These are phyloP conservation scores for Delitschia confertaspora DNA, from an alignment of 495 filamentous ascomycete species.

Conservation along the genomic window DNA sequence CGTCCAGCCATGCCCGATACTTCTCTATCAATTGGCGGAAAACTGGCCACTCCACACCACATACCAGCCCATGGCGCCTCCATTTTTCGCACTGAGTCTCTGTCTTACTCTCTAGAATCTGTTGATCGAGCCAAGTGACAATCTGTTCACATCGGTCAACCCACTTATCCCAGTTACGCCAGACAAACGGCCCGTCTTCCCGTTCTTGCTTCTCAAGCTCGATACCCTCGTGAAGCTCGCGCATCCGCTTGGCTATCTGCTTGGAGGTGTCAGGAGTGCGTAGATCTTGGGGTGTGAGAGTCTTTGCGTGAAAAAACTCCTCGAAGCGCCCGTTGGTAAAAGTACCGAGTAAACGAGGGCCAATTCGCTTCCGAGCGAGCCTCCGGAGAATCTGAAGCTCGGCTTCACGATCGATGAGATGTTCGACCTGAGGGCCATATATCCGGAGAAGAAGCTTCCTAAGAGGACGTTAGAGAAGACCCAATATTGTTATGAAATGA, in stretches of 20 bases:
- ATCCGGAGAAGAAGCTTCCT: slow-evolving; percentile 84
- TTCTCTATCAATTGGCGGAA: slow-evolving; percentile 69
- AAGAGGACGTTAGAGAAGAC: slow-evolving; percentile 11
- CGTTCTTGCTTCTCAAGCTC: slow-evolving; percentile 72
- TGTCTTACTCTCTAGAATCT: slow-evolving; percentile 45
- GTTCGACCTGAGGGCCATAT: slow-evolving; percentile 91
- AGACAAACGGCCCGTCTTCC: slow-evolving; percentile 69
- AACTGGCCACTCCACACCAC: slow-evolving; percentile 72
- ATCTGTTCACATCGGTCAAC: slow-evolving; percentile 68
- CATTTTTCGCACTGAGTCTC: slow-evolving; percentile 42
- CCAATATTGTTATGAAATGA: slow-evolving; percentile 1
- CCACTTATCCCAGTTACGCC: slow-evolving; percentile 96
- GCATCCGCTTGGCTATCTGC: slow-evolving; percentile 97
- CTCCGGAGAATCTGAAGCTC: slow-evolving; percentile 82
- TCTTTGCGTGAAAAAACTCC: slow-evolving; percentile 74
- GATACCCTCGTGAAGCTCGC: slow-evolving; percentile 90
- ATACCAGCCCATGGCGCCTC: slow-evolving; percentile 65
- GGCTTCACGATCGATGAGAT: slow-evolving; percentile 86
- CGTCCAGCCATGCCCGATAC: slow-evolving; percentile 65
- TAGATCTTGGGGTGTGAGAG: slow-evolving; percentile 68
- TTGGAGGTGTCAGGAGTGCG: slow-evolving; percentile 72
- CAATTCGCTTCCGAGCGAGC: slow-evolving; percentile 83
- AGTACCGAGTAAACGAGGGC: slow-evolving; percentile 83
- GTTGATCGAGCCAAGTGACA: slow-evolving; percentile 64
- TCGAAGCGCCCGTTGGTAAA: slow-evolving; percentile 97